Base-by-base conservation (phyloP, 2,329 filamentous ascomycete species). In the Ambrosiella xylebori region DNA sequence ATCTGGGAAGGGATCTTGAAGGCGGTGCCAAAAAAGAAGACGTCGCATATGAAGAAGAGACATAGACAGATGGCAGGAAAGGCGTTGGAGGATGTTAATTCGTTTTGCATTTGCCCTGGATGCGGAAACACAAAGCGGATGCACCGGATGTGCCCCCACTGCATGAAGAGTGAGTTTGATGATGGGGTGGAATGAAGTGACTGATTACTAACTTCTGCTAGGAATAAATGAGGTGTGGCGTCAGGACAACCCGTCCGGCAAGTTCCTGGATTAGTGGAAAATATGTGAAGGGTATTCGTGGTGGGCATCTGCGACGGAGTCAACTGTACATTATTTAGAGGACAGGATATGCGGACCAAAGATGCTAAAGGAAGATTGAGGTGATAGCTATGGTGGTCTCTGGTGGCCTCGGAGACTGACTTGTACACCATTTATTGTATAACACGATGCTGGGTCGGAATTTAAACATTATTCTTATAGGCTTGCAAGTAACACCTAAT, bases 1-100 rank as follows among this genome's bases (percentile, higher is more conserved):
- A 82, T 98, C 65, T 97, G 91, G 91, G 91, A 96, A 64, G 89
- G 87, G 5, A 80, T 98, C 51, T 76, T 98, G 64, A 84, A 84
- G 63, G 93, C 93, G 1, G 93, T 97, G 13, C 93, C 93, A 4
- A 98, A 98, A 79, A 97, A 95, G 75, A 98, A 97, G 80, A 94
- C 89, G 39, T 96, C 91, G 47, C 88, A 98, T 71, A 88, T 88
- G 76, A 95, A 93, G 75, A 95, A 89, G 77, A 80, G 93, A 65
- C 84, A 89, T 68, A 82, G 94, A 66, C 89, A 95, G 68, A 86
- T 97, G 84, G 91, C 90, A 27, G 93, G 93, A 66, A 98, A 98
- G 74, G 91, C 84, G 50, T 71, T 98, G 65, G 87, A 95, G 73
- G 93, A 98, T 68, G 82, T 95, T 59, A 93, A 85, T 62, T 80